These are phyloP conservation scores for Podosphaera fusca DNA, from an alignment of 2,329 filamentous ascomycete genomes.

Conservation along the genomic window DNA sequence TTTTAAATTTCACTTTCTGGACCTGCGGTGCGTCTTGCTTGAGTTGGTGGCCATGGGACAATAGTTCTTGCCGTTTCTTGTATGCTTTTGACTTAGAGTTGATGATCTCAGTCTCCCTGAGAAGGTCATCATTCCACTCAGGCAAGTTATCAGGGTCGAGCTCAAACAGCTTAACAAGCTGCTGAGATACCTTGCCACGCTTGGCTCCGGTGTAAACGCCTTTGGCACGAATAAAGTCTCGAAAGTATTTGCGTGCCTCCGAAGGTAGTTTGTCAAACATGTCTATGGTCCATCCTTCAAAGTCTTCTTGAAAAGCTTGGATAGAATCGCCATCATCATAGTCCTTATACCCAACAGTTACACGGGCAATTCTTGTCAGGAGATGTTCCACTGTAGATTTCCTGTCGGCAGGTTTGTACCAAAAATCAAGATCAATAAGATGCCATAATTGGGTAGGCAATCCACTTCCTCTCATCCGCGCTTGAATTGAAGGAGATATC, in stretches of 20 bases:
- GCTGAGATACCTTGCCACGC: too few relatives aligned
- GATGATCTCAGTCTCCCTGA: neutral
- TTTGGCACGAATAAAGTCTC: too few relatives aligned
- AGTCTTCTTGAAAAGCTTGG: neutral
- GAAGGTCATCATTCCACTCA: neutral
- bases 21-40: neutral
- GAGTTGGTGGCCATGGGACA: neutral
- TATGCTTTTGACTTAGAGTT: neutral
- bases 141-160: too few relatives aligned
- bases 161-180: too few relatives aligned
- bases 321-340: neutral
- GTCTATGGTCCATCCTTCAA: neutral
- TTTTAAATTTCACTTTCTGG: neutral
- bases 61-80: neutral
- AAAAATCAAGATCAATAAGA: neutral
- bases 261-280: too few relatives aligned
- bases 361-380: neutral
- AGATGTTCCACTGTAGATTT: neutral
- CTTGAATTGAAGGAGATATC: neutral
- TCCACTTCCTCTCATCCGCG: neutral
- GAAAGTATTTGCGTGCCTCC: too few relatives aligned
- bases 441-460: neutral
- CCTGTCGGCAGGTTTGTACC: neutral
- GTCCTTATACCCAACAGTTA: neutral
- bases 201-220: too few relatives aligned